These are phyloP conservation scores for Nemania diffusa DNA, from an alignment of 2,329 filamentous ascomycete genomes.

Conservation along the genomic window DNA sequence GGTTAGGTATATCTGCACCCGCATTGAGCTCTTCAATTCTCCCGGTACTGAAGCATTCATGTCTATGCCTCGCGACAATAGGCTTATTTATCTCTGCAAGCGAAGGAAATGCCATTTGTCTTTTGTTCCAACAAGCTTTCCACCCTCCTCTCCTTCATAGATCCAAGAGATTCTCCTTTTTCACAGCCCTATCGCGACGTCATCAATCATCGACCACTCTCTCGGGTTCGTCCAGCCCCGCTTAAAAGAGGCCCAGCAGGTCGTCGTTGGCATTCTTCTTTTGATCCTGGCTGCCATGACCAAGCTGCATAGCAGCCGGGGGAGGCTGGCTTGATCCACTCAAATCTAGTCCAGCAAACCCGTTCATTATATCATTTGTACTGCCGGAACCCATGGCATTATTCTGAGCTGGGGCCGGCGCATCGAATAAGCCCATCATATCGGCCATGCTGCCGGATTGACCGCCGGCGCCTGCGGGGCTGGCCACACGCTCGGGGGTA, in stretches of 20 bases:
- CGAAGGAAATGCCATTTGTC: conserved; percentile 13
- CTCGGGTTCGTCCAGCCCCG: not conserved
- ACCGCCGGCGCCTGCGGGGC: conserved; percentile 60
- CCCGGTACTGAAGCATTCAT: conserved; percentile 14
- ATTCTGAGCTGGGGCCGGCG: conserved; percentile 64
- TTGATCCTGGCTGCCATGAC: conserved; percentile 50
- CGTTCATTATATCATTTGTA: conserved; percentile 84
- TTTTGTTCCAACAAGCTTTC: conserved; percentile 8
- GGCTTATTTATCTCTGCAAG: conserved; percentile 4
- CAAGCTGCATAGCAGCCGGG: conserved; percentile 69
- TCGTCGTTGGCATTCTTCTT: conserved; percentile 66
- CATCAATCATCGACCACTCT: conserved; percentile 4
- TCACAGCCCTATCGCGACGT: not conserved
- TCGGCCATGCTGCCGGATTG: conserved; percentile 65
- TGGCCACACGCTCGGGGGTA: conserved; percentile 75
- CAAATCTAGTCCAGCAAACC: conserved; percentile 84
- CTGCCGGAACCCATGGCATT: conserved; percentile 54
- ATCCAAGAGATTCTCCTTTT: conserved; percentile 27
- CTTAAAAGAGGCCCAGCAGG: conserved; percentile 67
- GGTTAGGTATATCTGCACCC: conserved; percentile 14
- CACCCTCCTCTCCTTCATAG: conserved; percentile 7
- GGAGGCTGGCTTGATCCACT: conserved; percentile 72
- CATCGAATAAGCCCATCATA: conserved; percentile 77
- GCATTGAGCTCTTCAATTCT: conserved; percentile 7
- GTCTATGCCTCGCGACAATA: conserved; percentile 15